A percentile compares a stretch with the other conserved stretches of the same genome.
Evolutionary conservation across 805 yeast genomes (phyloP).

Genomic region (Wickerhamomyces alni): DNA sequence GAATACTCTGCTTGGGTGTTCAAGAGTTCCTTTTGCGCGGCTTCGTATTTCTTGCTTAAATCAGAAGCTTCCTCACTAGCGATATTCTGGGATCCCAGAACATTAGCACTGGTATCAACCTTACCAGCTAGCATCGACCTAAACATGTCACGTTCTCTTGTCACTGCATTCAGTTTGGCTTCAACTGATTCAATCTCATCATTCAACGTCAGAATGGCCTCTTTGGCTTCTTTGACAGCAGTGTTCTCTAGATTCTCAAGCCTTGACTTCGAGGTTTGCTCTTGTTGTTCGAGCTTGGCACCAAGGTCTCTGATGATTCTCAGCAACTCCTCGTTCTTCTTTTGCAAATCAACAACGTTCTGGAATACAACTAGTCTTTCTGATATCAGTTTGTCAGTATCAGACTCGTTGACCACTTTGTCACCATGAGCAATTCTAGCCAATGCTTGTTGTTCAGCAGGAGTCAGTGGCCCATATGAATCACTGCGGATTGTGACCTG

Average conservation of each 20-base stretch:
- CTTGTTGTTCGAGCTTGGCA: slow-evolving; percentile 60
- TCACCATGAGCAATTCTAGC: slow-evolving; percentile 39
- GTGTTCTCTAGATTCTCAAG: slow-evolving; percentile 36
- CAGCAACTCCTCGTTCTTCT: slow-evolving; percentile 68
- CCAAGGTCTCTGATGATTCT: slow-evolving; percentile 68
- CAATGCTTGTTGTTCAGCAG: slow-evolving; percentile 60
- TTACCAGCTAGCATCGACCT: slow-evolving; percentile 27
- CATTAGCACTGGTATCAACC: slow-evolving; percentile 11
- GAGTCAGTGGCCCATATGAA: slow-evolving; percentile 55
- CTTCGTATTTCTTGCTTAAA: slow-evolving; percentile 12
- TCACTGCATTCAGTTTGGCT: slow-evolving; percentile 44
- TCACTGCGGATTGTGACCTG: slow-evolving; percentile 55
- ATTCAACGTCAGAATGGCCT: slow-evolving; percentile 59
- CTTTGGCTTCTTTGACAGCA: slow-evolving; percentile 58
- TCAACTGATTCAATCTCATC: slow-evolving; percentile 49
- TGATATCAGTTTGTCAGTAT: slow-evolving; percentile 66
- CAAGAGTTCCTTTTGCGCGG: slow-evolving; percentile 10
- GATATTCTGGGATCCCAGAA: slow-evolving; percentile 10
- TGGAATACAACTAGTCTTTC: slow-evolving; percentile 70
- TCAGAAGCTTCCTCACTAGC: slow-evolving; percentile 5
- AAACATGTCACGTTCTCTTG: slow-evolving; percentile 67
- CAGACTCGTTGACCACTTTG: slow-evolving; percentile 38
- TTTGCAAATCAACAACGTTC: slow-evolving; percentile 60
- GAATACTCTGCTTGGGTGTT: slow-evolving; percentile 16
- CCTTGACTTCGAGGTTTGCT: slow-evolving; percentile 30